These are phyloP conservation scores for Pleurotus tuoliensis DNA, from an alignment of 768 basidiomycete genomes.

Conservation along the genomic window DNA sequence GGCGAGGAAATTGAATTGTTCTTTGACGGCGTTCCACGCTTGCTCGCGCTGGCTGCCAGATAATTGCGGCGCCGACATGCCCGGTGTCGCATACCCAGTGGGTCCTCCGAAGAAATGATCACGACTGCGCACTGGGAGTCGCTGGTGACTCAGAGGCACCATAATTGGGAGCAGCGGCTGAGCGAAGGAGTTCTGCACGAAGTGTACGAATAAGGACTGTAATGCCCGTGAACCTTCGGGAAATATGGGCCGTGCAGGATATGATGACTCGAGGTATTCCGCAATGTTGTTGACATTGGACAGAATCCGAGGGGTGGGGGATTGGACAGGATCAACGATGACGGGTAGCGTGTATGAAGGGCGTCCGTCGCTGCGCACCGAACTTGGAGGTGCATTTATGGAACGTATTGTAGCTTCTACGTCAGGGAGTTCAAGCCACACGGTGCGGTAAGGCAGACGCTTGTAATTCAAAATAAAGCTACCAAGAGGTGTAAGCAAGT, in stretches of 20 bases:
- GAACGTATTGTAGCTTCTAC: conserved; percentile 57
- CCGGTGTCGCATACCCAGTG: conserved; percentile 9
- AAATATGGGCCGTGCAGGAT: conserved; percentile 67
- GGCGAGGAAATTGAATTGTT: conserved; percentile 65
- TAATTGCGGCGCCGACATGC: conserved; percentile 11
- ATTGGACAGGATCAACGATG: conserved; percentile 54
- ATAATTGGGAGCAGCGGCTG: conserved; percentile 68
- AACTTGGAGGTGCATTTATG: conserved; percentile 57
- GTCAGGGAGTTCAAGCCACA: conserved; percentile 68
- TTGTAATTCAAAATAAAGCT: conserved; percentile 80
- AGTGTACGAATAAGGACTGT: conserved; percentile 67
- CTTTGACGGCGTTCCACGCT: conserved; percentile 60
- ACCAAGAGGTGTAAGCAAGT: not conserved
- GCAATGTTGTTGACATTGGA: conserved; percentile 61
- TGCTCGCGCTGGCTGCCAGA: conserved; percentile 51
- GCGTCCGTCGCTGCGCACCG: conserved; percentile 49
- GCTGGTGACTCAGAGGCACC: conserved; percentile 63
- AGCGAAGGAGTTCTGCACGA: conserved; percentile 60
- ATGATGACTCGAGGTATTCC: conserved; percentile 66
- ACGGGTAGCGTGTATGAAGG: conserved; percentile 69
- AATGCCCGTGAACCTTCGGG: conserved; percentile 68
- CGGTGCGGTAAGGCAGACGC: conserved; percentile 62
- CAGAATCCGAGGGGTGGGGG: conserved; percentile 47
- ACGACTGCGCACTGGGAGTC: conserved; percentile 53
- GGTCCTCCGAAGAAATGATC: conserved; percentile 37